Base-by-base conservation (phyloP, 2,329 filamentous ascomycete species). In the Tolypocladium ophioglossoides region DNA sequence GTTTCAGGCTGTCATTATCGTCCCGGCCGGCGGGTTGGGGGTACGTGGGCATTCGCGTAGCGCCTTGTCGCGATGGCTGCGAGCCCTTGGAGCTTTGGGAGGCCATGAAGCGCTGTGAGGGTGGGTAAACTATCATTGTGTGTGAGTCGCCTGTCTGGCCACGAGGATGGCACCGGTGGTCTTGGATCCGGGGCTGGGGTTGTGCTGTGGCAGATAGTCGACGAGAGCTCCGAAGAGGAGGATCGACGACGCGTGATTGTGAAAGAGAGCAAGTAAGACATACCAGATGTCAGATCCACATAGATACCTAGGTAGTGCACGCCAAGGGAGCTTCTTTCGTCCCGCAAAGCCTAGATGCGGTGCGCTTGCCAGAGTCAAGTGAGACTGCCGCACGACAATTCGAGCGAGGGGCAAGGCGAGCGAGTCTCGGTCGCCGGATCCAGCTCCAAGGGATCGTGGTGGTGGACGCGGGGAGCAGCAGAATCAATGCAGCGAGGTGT, bases 41-140 rank as follows among this genome's bases (percentile, higher is more conserved):
- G 47, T 61, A 64, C 37, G 70, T 70, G n/a, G 66, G 55, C 39
- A 62, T 59, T 12, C 70, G 66, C 41, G 62, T 55, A 27, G 63
- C 56, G 34, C 59, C 59, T 14, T 68, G 68, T 37, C 67, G 69
- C 62, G 62, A 61, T 53, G 61, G 59, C 16, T 62, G 54, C 55
- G 63, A 60, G 57, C 64, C 64, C 53, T 59, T 58, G 51, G 65
- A 57, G 56, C 56, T 62, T 57, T 57, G 63, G 52, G 69, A 62
- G 56, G 70, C 64, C 70, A 73, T 73, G 61, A 59, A 59, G 58
- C 60, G 57, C 53, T 64, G 57, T 8, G 53, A 48, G n/a, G 61
- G 57, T 55, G 61, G 64, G 52, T 61, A 60, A n/a, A 62, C 55
- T 8, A 65, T 54, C 52, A 47, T 56, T 12, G 20, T 49, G 35